Base-by-base conservation (phyloP, 2,329 filamentous ascomycete genomes). In the Colletotrichum sp. region DNA sequence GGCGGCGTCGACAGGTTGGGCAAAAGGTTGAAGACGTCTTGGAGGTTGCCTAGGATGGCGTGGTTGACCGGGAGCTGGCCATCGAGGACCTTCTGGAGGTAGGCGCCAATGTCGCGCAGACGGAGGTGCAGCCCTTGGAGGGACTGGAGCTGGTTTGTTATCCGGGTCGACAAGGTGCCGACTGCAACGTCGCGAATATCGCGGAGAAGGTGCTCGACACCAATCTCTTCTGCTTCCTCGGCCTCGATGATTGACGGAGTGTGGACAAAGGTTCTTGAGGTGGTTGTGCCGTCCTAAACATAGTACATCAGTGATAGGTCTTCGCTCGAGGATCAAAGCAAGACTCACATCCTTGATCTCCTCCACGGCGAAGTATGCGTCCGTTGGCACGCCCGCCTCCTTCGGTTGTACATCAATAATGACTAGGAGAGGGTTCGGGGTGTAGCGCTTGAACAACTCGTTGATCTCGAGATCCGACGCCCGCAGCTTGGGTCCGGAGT, bases 391-490 rank as follows among this genome's bases (percentile, higher is more conserved):
- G 75, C 97, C 97, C 24, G 98, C 94, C 86, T 98, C 96, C 87
- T 98, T 98, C 29, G 97, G 96, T 85, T 98, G 96, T 76, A 99
- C 97, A 82, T 99, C 97, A 79, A 99, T 96, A 84, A 99, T 99
- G 82, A 98, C 96, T 67, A 99, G 90, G 78, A 99, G 88, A 65
- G 97, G 97, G 82, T 98, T 98, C 24, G 97, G 95, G 67, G 96
- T 98, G 88, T 99, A 99, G 88, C 96, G 92, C 90, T 99, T 99
- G 91, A 99, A 98, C 73, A 99, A 91, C 87, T 99, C 97, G 86
- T 99, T 99, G 93, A 99, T 98, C 87, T 98, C 95, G 78, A 99
- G 88, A 88, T 99, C 97, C 59, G 97, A 98, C 70, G 96, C 96
- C 82, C 97, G 93, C 81, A 99, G 90, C 89, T 98, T 99, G 51